These are phyloP conservation scores for Melastoma malabathricum DNA, from an alignment of 345 rosid species.

Conservation along the genomic window DNA sequence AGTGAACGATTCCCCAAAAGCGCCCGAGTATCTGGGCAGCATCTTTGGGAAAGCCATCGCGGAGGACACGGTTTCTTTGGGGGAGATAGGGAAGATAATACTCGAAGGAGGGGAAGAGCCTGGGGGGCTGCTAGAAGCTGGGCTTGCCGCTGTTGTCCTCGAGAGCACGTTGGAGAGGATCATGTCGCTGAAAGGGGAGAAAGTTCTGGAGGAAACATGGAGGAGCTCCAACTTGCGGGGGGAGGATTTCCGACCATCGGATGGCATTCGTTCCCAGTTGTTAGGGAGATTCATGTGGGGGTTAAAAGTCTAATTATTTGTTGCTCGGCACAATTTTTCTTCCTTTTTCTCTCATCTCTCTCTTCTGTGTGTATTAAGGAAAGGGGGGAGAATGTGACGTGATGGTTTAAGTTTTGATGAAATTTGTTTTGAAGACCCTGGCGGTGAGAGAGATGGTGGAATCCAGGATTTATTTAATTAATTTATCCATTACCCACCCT, in stretches of 20 bases:
- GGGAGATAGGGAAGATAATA: conserved; percentile 46
- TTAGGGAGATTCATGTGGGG: conserved; percentile 54
- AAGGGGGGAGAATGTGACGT: too few relatives aligned
- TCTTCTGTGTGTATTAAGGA: too few relatives aligned
- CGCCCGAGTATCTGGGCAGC: conserved; percentile 67
- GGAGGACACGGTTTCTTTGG: conserved; percentile 36
- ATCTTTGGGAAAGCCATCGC: conserved; percentile 42
- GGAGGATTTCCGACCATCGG: conserved; percentile 63
- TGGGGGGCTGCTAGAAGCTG: conserved; percentile 38
- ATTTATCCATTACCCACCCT: too few relatives aligned
- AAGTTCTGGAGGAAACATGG: conserved; percentile 30
- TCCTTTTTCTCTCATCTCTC: too few relatives aligned
- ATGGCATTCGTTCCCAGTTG: conserved; percentile 40
- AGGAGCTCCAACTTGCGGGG: conserved; percentile 37
- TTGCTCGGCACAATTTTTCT: too few relatives aligned
- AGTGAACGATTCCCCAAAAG: conserved; percentile 85
- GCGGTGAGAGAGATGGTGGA: too few relatives aligned
- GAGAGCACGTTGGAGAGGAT: conserved; percentile 64
- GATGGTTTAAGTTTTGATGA: too few relatives aligned
- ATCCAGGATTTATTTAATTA: too few relatives aligned
- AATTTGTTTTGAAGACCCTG: too few relatives aligned
- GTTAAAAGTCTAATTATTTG: too few relatives aligned
- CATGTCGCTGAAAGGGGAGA: conserved; percentile 47
- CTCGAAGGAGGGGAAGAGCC: conserved; percentile 61
- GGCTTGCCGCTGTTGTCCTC: conserved; percentile 76